Evolutionary conservation across 2,329 filamentous ascomycete species (phyloP).

Genomic region (Sclerotinia nivalis): DNA sequence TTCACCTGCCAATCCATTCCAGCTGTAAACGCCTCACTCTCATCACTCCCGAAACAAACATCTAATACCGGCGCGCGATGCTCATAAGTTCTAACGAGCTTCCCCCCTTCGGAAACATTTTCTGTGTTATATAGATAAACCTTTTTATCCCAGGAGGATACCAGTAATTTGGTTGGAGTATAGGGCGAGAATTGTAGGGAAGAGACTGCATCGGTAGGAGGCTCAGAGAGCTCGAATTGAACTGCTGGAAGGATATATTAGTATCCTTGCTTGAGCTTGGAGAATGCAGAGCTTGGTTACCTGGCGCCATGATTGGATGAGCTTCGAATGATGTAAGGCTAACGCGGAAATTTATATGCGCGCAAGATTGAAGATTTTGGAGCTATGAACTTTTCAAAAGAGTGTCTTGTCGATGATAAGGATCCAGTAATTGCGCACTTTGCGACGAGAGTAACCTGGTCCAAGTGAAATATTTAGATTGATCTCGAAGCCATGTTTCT

Average conservation of each 20-base stretch:
- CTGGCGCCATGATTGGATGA: constrained; percentile 32
- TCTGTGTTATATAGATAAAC: constrained; percentile 84
- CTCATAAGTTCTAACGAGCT: constrained; percentile 71
- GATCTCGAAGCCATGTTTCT: constrained; percentile 14
- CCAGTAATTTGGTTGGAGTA: constrained; percentile 75
- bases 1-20: constrained; percentile 86
- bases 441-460: neutral
- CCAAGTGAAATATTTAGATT: constrained; percentile 20
- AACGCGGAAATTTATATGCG: neutral
- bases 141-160: constrained; percentile 91
- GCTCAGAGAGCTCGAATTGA: constrained; percentile 80
- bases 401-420: neutral
- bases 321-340: neutral
- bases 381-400: neutral
- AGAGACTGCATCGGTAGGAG: constrained; percentile 85
- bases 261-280: constrained; percentile 21
- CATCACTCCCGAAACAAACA: constrained; percentile 83
- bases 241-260: constrained; percentile 48
- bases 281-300: constrained; percentile 38
- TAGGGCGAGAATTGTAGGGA: constrained; percentile 80
- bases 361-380: too few relatives aligned
- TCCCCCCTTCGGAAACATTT: constrained; percentile 51
- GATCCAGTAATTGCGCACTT: neutral
- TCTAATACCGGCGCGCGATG: constrained; percentile 86
- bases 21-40: constrained; percentile 81